A percentile compares a stretch with the other conserved stretches of the same genome.
These are phyloP conservation scores for Aspergillus carbonarius DNA, from an alignment of 2,329 filamentous ascomycete species.

Conservation along the genomic window DNA sequence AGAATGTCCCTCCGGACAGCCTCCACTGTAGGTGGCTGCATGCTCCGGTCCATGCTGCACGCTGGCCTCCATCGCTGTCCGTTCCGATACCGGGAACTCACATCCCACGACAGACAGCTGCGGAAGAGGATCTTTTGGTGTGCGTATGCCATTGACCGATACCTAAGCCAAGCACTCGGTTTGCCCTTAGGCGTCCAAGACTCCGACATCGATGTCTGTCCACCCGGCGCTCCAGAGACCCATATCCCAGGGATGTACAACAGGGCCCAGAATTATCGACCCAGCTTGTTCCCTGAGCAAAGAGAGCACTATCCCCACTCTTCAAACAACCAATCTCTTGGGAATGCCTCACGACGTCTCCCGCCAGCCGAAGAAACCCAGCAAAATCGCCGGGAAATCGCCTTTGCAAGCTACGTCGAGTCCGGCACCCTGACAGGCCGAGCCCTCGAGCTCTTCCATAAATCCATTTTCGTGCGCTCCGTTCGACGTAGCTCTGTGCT, in stretches of 20 bases:
- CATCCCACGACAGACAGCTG: slow-evolving; percentile 41
- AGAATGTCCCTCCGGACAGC: slow-evolving; percentile 51
- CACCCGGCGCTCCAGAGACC: slow-evolving; percentile 45
- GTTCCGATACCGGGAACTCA: slow-evolving; percentile 50
- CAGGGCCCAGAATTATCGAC: neutral
- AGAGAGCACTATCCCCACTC: neutral
- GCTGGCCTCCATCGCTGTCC: slow-evolving; percentile 55
- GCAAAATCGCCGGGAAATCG: slow-evolving; percentile 28
- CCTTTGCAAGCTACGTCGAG: slow-evolving; percentile 41
- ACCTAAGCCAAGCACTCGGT: slow-evolving; percentile 42
- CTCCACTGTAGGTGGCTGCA: slow-evolving; percentile 49
- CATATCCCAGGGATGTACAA: slow-evolving; percentile 28
- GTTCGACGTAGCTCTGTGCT: slow-evolving; percentile 39
- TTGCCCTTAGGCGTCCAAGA: slow-evolving; percentile 44
- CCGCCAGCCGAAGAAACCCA: slow-evolving; percentile 11
- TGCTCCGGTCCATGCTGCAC: slow-evolving; percentile 50
- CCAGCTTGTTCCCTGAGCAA: neutral
- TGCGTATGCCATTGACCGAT: slow-evolving; percentile 44
- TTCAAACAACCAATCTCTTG: neutral
- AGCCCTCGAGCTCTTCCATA: slow-evolving; percentile 44
- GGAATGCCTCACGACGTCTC: slow-evolving; percentile 11
- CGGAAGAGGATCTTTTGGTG: slow-evolving; percentile 46
- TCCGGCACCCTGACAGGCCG: slow-evolving; percentile 41
- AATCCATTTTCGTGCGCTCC: slow-evolving; percentile 43
- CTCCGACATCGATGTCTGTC: slow-evolving; percentile 47